Evolutionary conservation across 768 basidiomycete genomes (phyloP).

Genomic region (Boletus eberwhitei): DNA sequence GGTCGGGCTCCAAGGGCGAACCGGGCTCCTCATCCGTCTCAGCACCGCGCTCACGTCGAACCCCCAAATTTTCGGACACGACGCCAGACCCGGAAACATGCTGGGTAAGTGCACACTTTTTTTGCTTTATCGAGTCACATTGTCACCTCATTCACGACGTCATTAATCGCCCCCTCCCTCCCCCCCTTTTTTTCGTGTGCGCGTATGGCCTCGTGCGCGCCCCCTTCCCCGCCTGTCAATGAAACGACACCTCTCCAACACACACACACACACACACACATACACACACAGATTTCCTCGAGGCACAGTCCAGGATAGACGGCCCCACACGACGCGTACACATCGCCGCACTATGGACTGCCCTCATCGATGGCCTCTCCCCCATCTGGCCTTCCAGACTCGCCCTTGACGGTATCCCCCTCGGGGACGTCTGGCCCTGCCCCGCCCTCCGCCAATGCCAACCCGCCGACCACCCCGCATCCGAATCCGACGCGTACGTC

Average conservation of each 20-base stretch:
- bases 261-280: constrained; percentile 22
- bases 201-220: neutral
- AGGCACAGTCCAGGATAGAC: constrained; percentile 46
- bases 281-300: constrained; percentile 58
- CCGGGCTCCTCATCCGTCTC: constrained; percentile 71
- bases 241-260: neutral
- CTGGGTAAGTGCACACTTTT: constrained; percentile 46
- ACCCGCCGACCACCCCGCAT: too few relatives aligned
- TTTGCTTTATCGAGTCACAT: neutral
- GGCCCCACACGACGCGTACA: constrained; percentile 50
- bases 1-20: constrained; percentile 86
- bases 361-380: constrained; percentile 77
- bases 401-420: constrained; percentile 59
- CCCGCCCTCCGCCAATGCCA: constrained; percentile 37
- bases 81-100: constrained; percentile 78
- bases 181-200: neutral
- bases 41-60: constrained; percentile 63
- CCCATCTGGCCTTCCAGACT: constrained; percentile 86
- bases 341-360: constrained; percentile 75
- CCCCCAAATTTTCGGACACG: constrained; percentile 67
- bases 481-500: constrained; percentile 55
- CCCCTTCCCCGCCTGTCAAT: neutral
- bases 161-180: neutral
- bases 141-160: neutral
- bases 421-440: constrained; percentile 96